Evolutionary conservation across 1,284 basidiomycete genomes (phyloP).

Genomic region (Cryptococcus neoformans): DNA sequence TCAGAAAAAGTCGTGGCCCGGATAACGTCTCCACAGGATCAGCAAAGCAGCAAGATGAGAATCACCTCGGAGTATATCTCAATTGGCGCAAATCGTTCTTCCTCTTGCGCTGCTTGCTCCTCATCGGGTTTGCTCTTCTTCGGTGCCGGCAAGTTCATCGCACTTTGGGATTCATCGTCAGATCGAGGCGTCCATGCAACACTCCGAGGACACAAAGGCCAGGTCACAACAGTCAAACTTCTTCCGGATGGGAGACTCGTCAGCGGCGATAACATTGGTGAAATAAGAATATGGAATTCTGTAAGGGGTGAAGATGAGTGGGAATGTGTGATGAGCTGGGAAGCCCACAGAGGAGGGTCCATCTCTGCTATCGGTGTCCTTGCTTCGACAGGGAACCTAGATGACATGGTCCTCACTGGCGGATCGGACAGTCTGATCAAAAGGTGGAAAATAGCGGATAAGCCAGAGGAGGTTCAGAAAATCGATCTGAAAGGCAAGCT

Average conservation of each 20-base stretch:
- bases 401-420: slow-evolving; percentile 62
- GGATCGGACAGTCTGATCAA: slow-evolving; percentile 74
- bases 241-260: slow-evolving; percentile 52
- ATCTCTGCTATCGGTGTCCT: slow-evolving; percentile 53
- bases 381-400: slow-evolving; percentile 14
- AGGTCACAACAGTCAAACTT: slow-evolving; percentile 75
- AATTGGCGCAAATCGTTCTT: slow-evolving; percentile 71
- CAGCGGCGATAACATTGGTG: slow-evolving; percentile 71
- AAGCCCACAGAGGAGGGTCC: slow-evolving; percentile 57
- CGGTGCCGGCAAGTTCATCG: slow-evolving; percentile 70
- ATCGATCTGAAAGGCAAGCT: slow-evolving; percentile 67
- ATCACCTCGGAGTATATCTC: slow-evolving; percentile 63
- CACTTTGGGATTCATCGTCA: slow-evolving; percentile 66
- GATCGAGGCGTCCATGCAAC: slow-evolving; percentile 63
- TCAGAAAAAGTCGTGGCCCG: background rate
- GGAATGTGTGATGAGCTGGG: slow-evolving; percentile 26
- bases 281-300: slow-evolving; percentile 45
- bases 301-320: slow-evolving; percentile 7
- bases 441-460: slow-evolving; percentile 57
- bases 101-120: slow-evolving; percentile 59
- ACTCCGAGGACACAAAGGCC: slow-evolving; percentile 66
- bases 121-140: slow-evolving; percentile 64
- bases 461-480: slow-evolving; percentile 52
- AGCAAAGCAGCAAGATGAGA: slow-evolving; percentile 12
- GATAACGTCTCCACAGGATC: background rate